These are phyloP conservation scores for Scopulariopsis brevicaulis DNA, from an alignment of 2,329 filamentous ascomycete species.

Conservation along the genomic window DNA sequence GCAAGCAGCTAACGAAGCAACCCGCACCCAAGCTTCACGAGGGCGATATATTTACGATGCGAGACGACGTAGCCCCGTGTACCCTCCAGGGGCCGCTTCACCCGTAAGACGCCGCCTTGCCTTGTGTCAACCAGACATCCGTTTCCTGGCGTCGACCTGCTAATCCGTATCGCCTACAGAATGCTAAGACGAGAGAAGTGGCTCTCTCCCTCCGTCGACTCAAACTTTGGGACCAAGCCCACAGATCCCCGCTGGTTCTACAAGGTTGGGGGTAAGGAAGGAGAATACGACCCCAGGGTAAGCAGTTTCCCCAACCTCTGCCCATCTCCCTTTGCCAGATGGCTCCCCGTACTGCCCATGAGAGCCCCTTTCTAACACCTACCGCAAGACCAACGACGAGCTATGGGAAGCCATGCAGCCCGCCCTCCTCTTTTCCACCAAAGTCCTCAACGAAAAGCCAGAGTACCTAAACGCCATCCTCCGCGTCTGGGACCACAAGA, in stretches of 20 bases:
- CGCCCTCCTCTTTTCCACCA: constrained; percentile 14
- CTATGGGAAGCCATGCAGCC: constrained; percentile 18
- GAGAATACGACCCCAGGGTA: constrained; percentile 14
- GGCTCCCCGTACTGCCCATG: not conserved
- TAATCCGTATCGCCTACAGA: not conserved
- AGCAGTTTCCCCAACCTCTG: not conserved
- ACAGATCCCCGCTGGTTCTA: constrained; percentile 8
- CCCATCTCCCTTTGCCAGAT: not conserved
- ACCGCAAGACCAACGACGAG: constrained; percentile 11
- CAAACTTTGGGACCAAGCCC: not conserved
- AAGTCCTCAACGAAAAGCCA: constrained; percentile 11
- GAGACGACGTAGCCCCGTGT: not conserved
- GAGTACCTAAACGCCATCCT: constrained; percentile 11
- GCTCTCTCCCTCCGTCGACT: not conserved
- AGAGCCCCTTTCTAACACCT: not conserved
- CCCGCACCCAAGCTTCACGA: constrained; percentile 11
- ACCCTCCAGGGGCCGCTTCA: constrained; percentile 12
- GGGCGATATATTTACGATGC: constrained; percentile 13
- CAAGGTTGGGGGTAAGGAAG: constrained; percentile 10
- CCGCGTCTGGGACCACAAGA: constrained; percentile 13
- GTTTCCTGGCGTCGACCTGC: too few species aligned
- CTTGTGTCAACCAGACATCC: not conserved
- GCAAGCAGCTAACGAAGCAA: not conserved
- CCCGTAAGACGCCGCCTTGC: constrained; percentile 8
- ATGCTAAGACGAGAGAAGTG: constrained; percentile 5